Percentiles rank a stretch among this genome's conserved stretches.
Conservation (phyloP, 2,329 filamentous ascomycete genomes). For the Chaetomiaceae sp. region DNA sequence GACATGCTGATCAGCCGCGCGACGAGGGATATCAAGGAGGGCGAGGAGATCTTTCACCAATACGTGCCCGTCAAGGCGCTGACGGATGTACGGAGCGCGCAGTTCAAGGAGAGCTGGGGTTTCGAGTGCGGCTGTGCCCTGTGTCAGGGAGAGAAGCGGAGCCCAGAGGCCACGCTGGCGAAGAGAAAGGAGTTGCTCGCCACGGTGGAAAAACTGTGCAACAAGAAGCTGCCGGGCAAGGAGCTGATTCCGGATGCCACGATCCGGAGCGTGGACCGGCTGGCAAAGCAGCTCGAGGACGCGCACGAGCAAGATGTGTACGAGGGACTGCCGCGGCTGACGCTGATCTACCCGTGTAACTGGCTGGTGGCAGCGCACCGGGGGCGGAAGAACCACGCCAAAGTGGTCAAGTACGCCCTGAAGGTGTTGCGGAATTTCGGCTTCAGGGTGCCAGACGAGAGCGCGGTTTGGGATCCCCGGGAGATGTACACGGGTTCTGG, state of each 20-base stretch:
- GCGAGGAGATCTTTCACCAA: conserved; percentile 34
- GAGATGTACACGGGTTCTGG: conserved; percentile 23
- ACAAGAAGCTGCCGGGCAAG: conserved; percentile 20
- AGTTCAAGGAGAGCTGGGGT: conserved; percentile 32
- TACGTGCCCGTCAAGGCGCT: conserved; percentile 33
- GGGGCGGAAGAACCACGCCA: conserved; percentile 29
- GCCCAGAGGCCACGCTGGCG: conserved; percentile 14
- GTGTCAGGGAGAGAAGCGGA: conserved; percentile 30
- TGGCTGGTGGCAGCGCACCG: conserved; percentile 32
- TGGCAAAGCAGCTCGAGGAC: conserved; percentile 28
- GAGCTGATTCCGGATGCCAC: conserved; percentile 27
- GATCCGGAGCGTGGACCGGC: conserved; percentile 29
- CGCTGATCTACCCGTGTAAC: conserved; percentile 32
- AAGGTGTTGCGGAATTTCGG: conserved; percentile 33
- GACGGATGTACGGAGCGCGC: conserved; percentile 23
- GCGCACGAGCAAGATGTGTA: conserved; percentile 31
- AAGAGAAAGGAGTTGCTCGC: conserved; percentile 22
- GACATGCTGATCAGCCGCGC: conserved; percentile 32
- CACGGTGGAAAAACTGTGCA: conserved; percentile 24
- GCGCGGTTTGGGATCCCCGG: conserved; percentile 20
- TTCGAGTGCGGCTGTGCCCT: conserved; percentile 36
- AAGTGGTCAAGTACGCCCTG: conserved; percentile 28
- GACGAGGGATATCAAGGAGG: conserved; percentile 30
- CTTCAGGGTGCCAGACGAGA: conserved; percentile 24
- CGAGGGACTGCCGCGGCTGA: conserved; percentile 27